Evolutionary conservation across 1,139 yeast genomes (phyloP), one percentile per base, ranked within the genome.

Genomic region (Hyphopichia fennica): DNA sequence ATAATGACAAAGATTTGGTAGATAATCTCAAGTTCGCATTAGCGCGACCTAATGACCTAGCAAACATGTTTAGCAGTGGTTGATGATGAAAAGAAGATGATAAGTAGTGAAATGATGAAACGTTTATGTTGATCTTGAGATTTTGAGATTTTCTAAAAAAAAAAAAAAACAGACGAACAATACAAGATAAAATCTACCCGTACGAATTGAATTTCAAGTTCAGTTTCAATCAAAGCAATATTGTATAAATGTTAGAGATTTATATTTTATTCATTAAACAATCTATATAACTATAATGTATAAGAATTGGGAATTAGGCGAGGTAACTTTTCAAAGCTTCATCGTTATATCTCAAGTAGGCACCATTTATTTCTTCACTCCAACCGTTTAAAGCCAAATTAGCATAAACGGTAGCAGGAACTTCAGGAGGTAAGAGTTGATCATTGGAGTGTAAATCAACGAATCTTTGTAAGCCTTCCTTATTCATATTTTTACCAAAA

Each of bases 341-440:
- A 50, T 81, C 89, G 52, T 73, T 72, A 60, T 77, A 85, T 40
- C 96, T 69, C 42, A 84, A 56, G 58, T 81, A 87, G 48, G 71
- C 56, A 1, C 96, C 96, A 46, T 79, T 82, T 38, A 86, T 53
- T 0, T 67, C 75, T 1, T 55, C 45, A 7, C 77, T 67, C 62
- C 86, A 76, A 0, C 87, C 89, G 18, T 62, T 60, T 20, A 81
- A 49, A 0, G 86, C 91, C 45, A 90, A 63, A 40, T 82, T 79
- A 14, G 83, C 87, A 48, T 79, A 83, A 1, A 87, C 75, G 0
- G 72, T 61, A 0, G 86, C 96, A 4, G 96, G 95, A 9, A 80
- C 81, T 22, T 72, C 75, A 1, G 96, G 89, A 3, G 73, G 72
- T 28, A 87, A 65, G 44, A 90, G 72, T 48, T 79, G 65, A 19